These are phyloP conservation scores for Dendrobium nobile DNA, from an alignment of 106 monocot genomes.

Conservation along the genomic window DNA sequence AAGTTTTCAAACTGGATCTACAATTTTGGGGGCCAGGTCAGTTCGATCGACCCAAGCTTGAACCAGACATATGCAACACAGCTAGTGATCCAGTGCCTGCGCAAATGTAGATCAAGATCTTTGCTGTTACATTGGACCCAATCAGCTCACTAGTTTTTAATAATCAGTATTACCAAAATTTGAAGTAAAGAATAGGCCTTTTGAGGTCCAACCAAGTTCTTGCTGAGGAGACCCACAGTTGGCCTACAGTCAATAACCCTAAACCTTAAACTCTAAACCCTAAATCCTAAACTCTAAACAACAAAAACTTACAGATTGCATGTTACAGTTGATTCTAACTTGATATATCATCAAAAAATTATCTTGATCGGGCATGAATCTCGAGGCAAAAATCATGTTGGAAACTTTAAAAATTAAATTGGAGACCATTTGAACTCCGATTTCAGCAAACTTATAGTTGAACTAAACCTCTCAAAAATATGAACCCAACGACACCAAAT, in stretches of 20 bases:
- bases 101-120: background rate
- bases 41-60: constrained; percentile 38
- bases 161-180: constrained; percentile 67
- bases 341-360: too few relatives aligned
- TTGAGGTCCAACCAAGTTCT: constrained; percentile 56
- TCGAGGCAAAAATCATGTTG: too few relatives aligned
- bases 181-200: constrained; percentile 56
- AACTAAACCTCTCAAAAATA: too few relatives aligned
- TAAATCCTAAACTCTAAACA: too few relatives aligned
- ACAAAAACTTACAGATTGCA: too few relatives aligned
- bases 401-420: too few relatives aligned
- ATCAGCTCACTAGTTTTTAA: constrained; percentile 47
- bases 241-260: constrained; percentile 14
- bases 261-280: too few relatives aligned
- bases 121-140: constrained; percentile 54
- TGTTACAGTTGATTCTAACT: too few relatives aligned
- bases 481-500: too few relatives aligned
- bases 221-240: constrained; percentile 28
- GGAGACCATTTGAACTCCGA: too few relatives aligned
- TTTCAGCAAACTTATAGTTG: too few relatives aligned
- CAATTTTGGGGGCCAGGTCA: constrained; percentile 17
- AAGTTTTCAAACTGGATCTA: constrained; percentile 47
- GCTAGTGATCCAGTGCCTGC: constrained; percentile 34
- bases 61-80: constrained; percentile 40
- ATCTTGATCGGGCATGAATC: too few relatives aligned